Conservation (phyloP, 192 early-diverging fungal species). For the Backusella morwellensis region DNA sequence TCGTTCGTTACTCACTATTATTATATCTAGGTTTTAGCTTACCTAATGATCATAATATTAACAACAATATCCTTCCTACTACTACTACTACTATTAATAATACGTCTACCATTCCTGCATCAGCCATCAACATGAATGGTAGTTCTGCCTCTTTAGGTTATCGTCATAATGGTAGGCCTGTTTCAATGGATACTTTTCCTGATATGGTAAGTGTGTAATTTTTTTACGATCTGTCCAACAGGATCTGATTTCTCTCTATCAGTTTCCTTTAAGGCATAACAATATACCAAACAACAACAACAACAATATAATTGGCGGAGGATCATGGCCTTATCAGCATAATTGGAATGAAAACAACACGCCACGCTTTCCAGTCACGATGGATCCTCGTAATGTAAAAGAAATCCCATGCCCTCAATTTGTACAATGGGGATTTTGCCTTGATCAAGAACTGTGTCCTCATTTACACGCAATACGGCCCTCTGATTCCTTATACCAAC, state of each 20-base stretch:
- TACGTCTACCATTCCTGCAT: background rate
- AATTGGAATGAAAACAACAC: background rate
- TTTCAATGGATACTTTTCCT: constrained; percentile 36
- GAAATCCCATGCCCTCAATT: background rate
- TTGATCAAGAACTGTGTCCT: background rate
- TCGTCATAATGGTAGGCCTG: background rate
- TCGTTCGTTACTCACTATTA: background rate
- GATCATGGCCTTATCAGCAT: background rate
- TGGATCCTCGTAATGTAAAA: background rate
- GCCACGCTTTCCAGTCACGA: background rate
- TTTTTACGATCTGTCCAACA: background rate
- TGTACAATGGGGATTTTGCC: constrained; percentile 1
- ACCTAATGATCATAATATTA: background rate
- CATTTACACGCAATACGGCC: background rate
- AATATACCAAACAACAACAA: constrained; percentile 28
- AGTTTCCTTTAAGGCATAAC: constrained; percentile 17
- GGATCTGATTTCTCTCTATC: constrained; percentile 16
- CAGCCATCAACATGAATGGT: background rate
- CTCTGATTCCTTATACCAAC: constrained; percentile 6
- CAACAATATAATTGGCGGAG: background rate
- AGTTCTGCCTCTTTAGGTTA: background rate
- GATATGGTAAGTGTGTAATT: constrained; percentile 50
- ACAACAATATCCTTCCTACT: background rate
- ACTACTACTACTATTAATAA: background rate
- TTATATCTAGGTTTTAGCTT: background rate